Evolutionary conservation across 371 early-diverging fungal species (phyloP).

Genomic region (Lichtheimia hyalospora): DNA sequence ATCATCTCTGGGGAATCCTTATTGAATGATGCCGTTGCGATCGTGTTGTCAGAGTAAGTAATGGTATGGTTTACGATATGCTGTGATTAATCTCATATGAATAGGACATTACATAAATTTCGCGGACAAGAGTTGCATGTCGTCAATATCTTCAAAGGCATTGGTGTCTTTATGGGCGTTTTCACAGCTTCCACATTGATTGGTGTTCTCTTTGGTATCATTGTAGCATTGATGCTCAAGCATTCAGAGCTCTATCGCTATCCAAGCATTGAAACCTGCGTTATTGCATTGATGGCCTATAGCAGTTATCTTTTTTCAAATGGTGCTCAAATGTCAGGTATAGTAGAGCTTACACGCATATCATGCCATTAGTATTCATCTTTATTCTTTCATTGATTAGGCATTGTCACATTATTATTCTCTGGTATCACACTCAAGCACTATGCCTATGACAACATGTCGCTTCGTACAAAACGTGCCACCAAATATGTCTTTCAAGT

Average conservation of each 20-base stretch:
- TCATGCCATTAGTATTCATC: not conserved
- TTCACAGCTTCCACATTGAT: constrained; percentile 83
- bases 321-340: constrained; percentile 79
- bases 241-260: constrained; percentile 74
- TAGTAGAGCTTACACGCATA: not conserved
- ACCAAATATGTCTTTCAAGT: constrained; percentile 89
- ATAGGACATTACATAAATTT: constrained; percentile 78
- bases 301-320: constrained; percentile 90
- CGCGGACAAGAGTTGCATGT: constrained; percentile 76
- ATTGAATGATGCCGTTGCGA: constrained; percentile 94
- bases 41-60: constrained; percentile 85
- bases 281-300: constrained; percentile 86
- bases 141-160: constrained; percentile 69
- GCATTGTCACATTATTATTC: constrained; percentile 93
- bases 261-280: constrained; percentile 80
- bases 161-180: constrained; percentile 74
- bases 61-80: not conserved
- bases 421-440: constrained; percentile 91
- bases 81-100: not conserved
- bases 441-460: constrained; percentile 91
- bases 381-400: constrained; percentile 22
- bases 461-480: constrained; percentile 68
- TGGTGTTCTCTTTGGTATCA: constrained; percentile 77
- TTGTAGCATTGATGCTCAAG: constrained; percentile 80
- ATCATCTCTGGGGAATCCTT: constrained; percentile 95